These are phyloP conservation scores for Phytophthora parvispora DNA, from an alignment of 352 stramenopile genomes.

Conservation along the genomic window DNA sequence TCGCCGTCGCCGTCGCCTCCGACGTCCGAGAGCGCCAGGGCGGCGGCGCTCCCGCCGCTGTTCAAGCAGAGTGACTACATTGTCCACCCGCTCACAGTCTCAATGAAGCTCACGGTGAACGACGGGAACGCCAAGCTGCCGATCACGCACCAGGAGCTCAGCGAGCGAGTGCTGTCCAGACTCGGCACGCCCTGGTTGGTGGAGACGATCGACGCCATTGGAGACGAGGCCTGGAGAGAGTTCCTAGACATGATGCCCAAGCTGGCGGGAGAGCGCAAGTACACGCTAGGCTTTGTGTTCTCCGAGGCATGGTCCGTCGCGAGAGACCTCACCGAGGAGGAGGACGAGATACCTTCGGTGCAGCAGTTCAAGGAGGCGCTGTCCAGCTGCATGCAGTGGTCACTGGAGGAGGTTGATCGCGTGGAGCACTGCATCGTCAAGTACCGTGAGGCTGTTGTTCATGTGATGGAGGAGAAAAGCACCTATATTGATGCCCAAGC, in stretches of 20 bases:
- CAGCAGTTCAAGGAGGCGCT: conserved; percentile 80
- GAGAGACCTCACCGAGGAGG: conserved; percentile 77
- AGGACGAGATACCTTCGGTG: conserved; percentile 79
- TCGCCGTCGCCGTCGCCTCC: conserved; percentile 16
- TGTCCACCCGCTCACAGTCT: conserved; percentile 77
- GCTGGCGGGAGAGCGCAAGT: conserved; percentile 76
- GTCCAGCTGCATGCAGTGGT: conserved; percentile 84
- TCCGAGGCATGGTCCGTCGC: conserved; percentile 87
- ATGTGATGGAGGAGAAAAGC: conserved; percentile 90
- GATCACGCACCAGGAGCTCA: conserved; percentile 84
- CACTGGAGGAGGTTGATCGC: conserved; percentile 63
- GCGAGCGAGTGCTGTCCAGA: conserved; percentile 70
- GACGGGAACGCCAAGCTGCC: conserved; percentile 83
- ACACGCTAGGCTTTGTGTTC: conserved; percentile 89
- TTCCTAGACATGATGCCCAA: conserved; percentile 81
- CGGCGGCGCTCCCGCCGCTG: conserved; percentile 26
- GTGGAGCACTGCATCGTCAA: conserved; percentile 69
- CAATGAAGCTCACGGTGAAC: conserved; percentile 86
- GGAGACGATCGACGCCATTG: conserved; percentile 79
- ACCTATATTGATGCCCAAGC: conserved; percentile 88
- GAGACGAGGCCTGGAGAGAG: conserved; percentile 71
- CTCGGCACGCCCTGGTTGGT: conserved; percentile 86
- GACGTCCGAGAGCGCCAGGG: neutral
- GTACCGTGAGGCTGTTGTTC: conserved; percentile 84
- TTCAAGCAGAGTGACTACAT: conserved; percentile 73